Base-by-base conservation (phyloP, 2,329 filamentous ascomycete genomes). In the Capronia coronata region DNA sequence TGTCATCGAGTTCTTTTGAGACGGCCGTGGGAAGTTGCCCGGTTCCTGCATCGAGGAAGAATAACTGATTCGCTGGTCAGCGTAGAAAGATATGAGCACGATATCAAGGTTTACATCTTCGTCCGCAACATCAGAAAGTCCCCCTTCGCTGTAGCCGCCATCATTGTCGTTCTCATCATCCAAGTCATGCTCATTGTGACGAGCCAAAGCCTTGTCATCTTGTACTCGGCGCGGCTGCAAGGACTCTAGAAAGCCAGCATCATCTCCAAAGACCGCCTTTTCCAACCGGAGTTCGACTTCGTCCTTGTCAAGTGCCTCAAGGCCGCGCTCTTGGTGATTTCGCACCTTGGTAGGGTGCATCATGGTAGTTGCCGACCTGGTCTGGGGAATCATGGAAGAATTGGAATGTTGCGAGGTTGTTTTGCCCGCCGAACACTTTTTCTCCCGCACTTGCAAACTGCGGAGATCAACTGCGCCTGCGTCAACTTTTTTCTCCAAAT, bases 201-300 rank as follows among this genome's bases (percentile, higher is more conserved):
- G 61, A 32, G 49, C 39, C 21, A 62, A 32, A 18, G 45, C 65
- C 66, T 52, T 68, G 67, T 47, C 65, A 62, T 66, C 68, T 48
- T 73, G 66, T 63, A 62, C 13, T 57, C 72, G 62, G 72, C 80
- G 68, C 67, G 71, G 62, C 71, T 84, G 85, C 44, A 97, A 71
- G 35, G 84, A 83, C 49, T 84, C 76, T 51, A 83, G 78, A 67
- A 97, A 97, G 27, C 83, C 86, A n/a, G 80, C 78, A 40, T 84
- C 82, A 68, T 94, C 86, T 48, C 93, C 93, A 55, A 98, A 86
- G 2, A 98, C 86, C 55, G 96, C 73, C 57, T 83, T 80, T 71
- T 96, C 91, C 23, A 96, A 79, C 65, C 91, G 87, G 63, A 85
- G 81, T 66, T 96, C 90, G 45, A 86, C 82, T 11, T 81, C 82